Base-by-base conservation (phyloP, 805 yeast genomes). In the Cyberlindnera suaveolens region DNA sequence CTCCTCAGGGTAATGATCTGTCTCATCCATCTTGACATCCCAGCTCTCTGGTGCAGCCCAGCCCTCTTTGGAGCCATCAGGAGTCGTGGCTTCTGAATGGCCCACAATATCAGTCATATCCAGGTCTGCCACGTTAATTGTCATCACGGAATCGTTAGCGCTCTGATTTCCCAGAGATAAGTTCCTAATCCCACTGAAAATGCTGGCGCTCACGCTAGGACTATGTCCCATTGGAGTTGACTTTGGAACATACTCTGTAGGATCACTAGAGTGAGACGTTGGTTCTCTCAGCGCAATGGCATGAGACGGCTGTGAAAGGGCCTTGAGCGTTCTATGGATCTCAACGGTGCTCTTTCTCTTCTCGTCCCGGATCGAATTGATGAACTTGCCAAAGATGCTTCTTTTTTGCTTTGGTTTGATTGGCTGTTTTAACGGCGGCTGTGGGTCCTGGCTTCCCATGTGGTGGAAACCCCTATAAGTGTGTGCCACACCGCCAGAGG, bases 1-100 rank as follows among this genome's bases (percentile, higher is more conserved):
- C 30, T 65, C 68, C 33, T 45, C 38, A 15, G 39, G 27, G 13
- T 41, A 26, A 46, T 15, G 18, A 31, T 47, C 49, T 34, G 52
- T 34, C 17, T 52, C 42, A 29, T 58, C 51, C 38, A 56, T 54
- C 47, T 72, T 75, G 9, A 77, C 81, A 51, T 77, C 80, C 83
- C 83, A 78, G 47, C 77, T 71, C 43, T 77, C 81, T 3, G 83
- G 83, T 5, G 83, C 76, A 20, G 61, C 63, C 83, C 83, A 78
- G 11, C 57, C 47, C 33, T 52, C 57, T 40, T 54, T 16, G n/a
- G 38, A 7, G n/a, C 18, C 14, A 9, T 29, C 19, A 9, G 42
- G n/a, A 9, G 41, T 16, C 19, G 44, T 42, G 4, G 46, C 39
- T 15, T 26, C 33, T 7, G 39, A 32, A 16, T 33, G 20, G 14